phyloP scores from a whole-genome alignment of 768 basidiomycete species.

The Russula earlei region DNA sequence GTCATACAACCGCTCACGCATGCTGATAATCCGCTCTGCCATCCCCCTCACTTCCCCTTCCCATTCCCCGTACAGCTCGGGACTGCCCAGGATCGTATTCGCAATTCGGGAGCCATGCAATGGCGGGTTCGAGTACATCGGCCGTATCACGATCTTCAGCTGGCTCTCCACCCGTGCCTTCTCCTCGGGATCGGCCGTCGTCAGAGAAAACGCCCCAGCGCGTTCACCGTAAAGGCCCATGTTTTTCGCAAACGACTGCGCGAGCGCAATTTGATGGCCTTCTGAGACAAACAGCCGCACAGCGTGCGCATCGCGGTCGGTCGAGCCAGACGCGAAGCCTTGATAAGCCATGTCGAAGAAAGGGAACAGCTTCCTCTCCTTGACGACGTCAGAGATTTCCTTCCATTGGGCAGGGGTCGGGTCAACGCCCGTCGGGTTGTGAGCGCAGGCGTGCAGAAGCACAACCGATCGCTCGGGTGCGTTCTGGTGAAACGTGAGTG shows the following conservation, averaged over 20 bases:
- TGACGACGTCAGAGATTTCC: slow-evolving; percentile 77
- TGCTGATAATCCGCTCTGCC: slow-evolving; percentile 90
- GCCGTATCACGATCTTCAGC: slow-evolving; percentile 89
- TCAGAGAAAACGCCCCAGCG: slow-evolving; percentile 91
- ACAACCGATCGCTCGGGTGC: slow-evolving; percentile 70
- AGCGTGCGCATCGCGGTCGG: slow-evolving; percentile 85
- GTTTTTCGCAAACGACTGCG: slow-evolving; percentile 98
- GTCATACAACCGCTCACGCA: slow-evolving; percentile 78
- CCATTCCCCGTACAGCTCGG: slow-evolving; percentile 77
- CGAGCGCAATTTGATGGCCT: slow-evolving; percentile 83
- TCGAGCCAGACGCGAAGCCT: slow-evolving; percentile 94
- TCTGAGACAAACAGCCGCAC: slow-evolving; percentile 87
- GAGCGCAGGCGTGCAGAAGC: slow-evolving; percentile 92
- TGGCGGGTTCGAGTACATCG: slow-evolving; percentile 98
- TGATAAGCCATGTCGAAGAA: slow-evolving; percentile 99
- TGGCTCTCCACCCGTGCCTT: slow-evolving; percentile 87
- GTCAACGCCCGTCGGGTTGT: slow-evolving; percentile 98
- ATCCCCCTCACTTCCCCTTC: slow-evolving; percentile 88
- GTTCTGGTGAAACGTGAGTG: slow-evolving; percentile 3
- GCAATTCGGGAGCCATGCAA: slow-evolving; percentile 83
- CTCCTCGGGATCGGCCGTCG: slow-evolving; percentile 57
- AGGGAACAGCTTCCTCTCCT: slow-evolving; percentile 87
- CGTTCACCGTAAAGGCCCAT: slow-evolving; percentile 99
- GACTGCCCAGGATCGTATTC: slow-evolving; percentile 67
- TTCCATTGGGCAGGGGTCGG: slow-evolving; percentile 91